Evolutionary conservation across 352 stramenopile genomes (phyloP).

Genomic region (Thraustochytrium sp.): DNA sequence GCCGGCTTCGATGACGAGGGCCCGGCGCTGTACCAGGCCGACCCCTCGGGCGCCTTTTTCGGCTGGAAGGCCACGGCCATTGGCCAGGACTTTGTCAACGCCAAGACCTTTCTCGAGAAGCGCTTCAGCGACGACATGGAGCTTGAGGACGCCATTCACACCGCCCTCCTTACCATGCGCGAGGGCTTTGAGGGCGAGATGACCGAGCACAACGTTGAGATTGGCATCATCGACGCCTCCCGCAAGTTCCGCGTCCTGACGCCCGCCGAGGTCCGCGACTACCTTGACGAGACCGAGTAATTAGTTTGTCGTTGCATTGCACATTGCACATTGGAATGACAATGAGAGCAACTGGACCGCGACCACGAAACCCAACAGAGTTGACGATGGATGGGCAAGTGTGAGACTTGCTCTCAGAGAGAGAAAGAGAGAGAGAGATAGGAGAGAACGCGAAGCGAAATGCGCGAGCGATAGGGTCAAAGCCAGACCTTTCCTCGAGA

Average conservation of each 20-base stretch:
- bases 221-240: constrained; percentile 92
- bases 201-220: constrained; percentile 96
- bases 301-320: too few relatives aligned
- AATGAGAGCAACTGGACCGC: too few relatives aligned
- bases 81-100: constrained; percentile 92
- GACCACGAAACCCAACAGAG: too few relatives aligned
- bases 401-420: too few relatives aligned
- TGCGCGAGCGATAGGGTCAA: too few relatives aligned
- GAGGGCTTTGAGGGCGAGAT: constrained; percentile 98
- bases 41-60: constrained; percentile 79
- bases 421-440: too few relatives aligned
- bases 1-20: constrained; percentile 94
- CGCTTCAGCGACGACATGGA: constrained; percentile 93
- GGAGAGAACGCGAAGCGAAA: too few relatives aligned
- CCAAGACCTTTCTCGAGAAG: constrained; percentile 98
- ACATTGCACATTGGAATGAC: too few relatives aligned
- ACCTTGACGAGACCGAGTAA: constrained; percentile 84
- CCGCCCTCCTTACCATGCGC: constrained; percentile 93
- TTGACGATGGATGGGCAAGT: too few relatives aligned
- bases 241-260: constrained; percentile 94
- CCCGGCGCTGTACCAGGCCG: constrained; percentile 88
- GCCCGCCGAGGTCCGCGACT: constrained; percentile 96
- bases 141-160: constrained; percentile 99
- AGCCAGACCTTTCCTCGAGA: too few relatives aligned
- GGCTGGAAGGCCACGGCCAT: constrained; percentile 99